Evolutionary conservation across 306 rosid species (phyloP).

Genomic region (Sechiopsis laciniata): DNA sequence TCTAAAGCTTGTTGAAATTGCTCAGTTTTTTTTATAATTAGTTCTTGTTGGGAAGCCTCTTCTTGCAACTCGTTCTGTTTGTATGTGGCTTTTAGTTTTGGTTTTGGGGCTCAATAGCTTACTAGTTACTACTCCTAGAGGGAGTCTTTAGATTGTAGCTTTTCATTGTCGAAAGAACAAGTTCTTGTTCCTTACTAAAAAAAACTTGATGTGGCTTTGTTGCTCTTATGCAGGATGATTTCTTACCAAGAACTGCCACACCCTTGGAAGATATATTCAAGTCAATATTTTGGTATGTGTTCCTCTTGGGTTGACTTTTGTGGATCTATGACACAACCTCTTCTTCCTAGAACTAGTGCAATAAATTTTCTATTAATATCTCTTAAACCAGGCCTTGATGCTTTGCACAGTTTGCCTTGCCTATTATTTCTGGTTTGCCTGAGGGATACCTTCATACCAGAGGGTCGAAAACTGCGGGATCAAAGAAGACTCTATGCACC

Average conservation of each 20-base stretch:
- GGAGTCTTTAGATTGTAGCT: neutral
- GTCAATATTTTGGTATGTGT: conserved; percentile 75
- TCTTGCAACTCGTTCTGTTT: neutral
- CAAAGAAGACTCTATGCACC: conserved; percentile 93
- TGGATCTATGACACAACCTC: neutral
- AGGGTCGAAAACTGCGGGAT: conserved; percentile 79
- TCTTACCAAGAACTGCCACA: conserved; percentile 89
- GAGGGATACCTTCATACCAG: conserved; percentile 90
- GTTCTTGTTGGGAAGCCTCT: neutral
- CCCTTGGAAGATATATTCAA: conserved; percentile 91
- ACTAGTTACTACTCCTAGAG: neutral
- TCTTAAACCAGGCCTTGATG: conserved; percentile 65
- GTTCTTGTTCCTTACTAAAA: neutral
- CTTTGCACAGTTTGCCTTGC: conserved; percentile 95
- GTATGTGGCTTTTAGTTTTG: neutral
- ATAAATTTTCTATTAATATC: conserved; percentile 38
- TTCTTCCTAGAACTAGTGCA: conserved; percentile 28
- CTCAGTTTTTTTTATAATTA: neutral
- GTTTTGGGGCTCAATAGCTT: neutral
- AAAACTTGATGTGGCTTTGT: neutral
- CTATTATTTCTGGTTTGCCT: conserved; percentile 75
- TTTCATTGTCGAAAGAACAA: neutral
- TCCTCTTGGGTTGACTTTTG: neutral
- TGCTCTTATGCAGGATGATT: conserved; percentile 63
- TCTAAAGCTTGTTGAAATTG: neutral